Evolutionary conservation across 1,139 yeast genomes (phyloP), one percentile per base, ranked within the genome.

Genomic region (Blastobotrys elegans): DNA sequence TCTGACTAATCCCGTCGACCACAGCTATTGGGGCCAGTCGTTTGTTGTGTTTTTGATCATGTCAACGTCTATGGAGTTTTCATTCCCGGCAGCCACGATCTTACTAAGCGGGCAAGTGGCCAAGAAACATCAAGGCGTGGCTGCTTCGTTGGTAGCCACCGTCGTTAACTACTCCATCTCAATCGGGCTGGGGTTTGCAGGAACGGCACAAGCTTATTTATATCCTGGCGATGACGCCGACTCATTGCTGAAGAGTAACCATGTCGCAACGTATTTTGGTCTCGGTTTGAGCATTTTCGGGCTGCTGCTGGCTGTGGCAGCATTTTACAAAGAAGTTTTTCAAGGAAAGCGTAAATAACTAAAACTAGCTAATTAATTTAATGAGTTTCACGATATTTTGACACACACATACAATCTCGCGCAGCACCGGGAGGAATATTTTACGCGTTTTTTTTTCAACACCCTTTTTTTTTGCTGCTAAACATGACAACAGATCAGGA

Each of bases 1-100:
- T 61, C 79, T 76, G 0, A 69, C 76, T 0, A 62, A 75, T 32
- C 77, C 77, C 0, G 66, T 66, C 1, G 64, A 69, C 24, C 79
- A 77, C 56, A 69, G 64, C 0, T 79, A 70, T 59, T 79, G 82
- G 82, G 72, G 73, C 2, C 79, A 75, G 50, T 69, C 73, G 41
- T 78, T 81, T 54, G 73, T 77, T 2, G 64, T 77, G 2, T 53
- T 68, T 31, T 40, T 77, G 2, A 54, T 80, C n/a, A 70, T 70
- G 26, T 75, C 81, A 0, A 72, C 75, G 55, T 86, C 83, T 0
- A 79, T 81, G 82, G 86, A 81, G 59, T 72, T 77, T 69, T 76
- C 82, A 43, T 80, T 80, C 61, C 86, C 87, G 0, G 77, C 85
- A 0, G 83, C 77, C 1, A 72, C 79, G 7, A 68, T 80, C 47